phyloP scores from a whole-genome alignment of 176 grass and related monocot species.

The Ananas comosus region DNA sequence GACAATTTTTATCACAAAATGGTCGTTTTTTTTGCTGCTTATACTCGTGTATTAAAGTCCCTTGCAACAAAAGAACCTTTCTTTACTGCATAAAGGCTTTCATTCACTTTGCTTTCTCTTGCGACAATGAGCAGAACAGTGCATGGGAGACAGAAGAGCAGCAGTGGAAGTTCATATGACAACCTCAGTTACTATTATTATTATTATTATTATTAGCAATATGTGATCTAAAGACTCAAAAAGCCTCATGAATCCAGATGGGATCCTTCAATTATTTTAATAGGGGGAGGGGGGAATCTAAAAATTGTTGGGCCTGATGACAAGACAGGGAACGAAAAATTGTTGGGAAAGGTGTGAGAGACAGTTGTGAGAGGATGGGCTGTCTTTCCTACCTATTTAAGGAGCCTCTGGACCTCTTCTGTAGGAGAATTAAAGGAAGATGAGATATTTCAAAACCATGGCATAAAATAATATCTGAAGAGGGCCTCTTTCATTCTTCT shows the following conservation, averaged over 20 bases:
- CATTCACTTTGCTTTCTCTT: background rate
- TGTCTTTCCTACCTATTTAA: constrained; percentile 60
- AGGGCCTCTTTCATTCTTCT: constrained; percentile 23
- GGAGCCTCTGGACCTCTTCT: constrained; percentile 15
- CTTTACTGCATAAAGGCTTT: no score
- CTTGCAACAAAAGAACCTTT: no score
- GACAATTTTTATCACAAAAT: no score
- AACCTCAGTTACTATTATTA: background rate
- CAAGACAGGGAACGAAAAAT: constrained; percentile 44
- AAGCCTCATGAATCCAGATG: constrained; percentile 52
- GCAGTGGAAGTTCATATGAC: constrained; percentile 5
- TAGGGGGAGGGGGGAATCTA: no score
- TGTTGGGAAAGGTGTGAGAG: constrained; percentile 47
- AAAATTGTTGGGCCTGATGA: constrained; percentile 34
- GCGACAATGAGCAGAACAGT: constrained; percentile 3
- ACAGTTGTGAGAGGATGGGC: constrained; percentile 40
- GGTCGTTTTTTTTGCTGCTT: no score
- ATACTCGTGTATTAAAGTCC: no score
- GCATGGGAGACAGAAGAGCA: constrained; percentile 14
- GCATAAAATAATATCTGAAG: no score
- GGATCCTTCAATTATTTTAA: constrained; percentile 48
- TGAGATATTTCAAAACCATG: no score
- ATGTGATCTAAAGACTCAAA: constrained; percentile 34
- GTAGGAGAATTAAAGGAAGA: background rate
- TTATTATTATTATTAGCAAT: constrained; percentile 35